Evolutionary conservation across 2,329 filamentous ascomycete species (phyloP).

Genomic region (Macrophomina pseudophaseolina): DNA sequence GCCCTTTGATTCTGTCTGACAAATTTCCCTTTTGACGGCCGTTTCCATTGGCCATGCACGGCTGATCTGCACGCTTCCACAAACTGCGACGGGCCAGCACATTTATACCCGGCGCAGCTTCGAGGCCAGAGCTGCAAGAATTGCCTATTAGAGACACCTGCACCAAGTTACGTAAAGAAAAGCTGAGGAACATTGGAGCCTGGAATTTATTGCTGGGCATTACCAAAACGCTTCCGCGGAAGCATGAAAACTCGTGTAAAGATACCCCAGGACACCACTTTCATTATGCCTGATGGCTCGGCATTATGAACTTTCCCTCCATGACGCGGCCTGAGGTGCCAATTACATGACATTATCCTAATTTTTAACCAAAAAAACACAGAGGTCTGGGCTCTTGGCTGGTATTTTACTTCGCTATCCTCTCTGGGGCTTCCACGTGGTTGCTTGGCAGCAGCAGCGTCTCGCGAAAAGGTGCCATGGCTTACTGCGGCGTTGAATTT

Average conservation of each 20-base stretch:
- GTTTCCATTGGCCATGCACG: not conserved
- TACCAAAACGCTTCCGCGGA: not conserved
- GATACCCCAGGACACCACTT: not conserved
- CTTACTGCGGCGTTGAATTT: no score
- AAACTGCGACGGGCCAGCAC: no score
- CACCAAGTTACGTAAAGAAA: constrained; percentile 9
- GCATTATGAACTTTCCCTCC: not conserved
- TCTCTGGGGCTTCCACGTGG: not conserved
- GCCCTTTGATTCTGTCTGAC: not conserved
- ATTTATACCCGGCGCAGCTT: not conserved
- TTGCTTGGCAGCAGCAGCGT: not conserved
- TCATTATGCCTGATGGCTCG: not conserved
- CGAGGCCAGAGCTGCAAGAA: not conserved
- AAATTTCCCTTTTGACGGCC: not conserved
- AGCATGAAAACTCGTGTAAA: not conserved
- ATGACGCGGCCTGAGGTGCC: not conserved
- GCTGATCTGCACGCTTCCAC: not conserved
- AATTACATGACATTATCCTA: not conserved
- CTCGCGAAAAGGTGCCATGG: not conserved
- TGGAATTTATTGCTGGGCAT: constrained; percentile 1
- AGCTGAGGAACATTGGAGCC: not conserved
- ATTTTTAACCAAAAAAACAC: not conserved
- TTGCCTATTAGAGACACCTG: not conserved
- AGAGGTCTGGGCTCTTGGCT: not conserved
- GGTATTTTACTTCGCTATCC: not conserved